Evolutionary conservation across 1,284 basidiomycete species (phyloP), one percentile per base, ranked within the genome.

Genomic region (Malassezia pachydermatis): DNA sequence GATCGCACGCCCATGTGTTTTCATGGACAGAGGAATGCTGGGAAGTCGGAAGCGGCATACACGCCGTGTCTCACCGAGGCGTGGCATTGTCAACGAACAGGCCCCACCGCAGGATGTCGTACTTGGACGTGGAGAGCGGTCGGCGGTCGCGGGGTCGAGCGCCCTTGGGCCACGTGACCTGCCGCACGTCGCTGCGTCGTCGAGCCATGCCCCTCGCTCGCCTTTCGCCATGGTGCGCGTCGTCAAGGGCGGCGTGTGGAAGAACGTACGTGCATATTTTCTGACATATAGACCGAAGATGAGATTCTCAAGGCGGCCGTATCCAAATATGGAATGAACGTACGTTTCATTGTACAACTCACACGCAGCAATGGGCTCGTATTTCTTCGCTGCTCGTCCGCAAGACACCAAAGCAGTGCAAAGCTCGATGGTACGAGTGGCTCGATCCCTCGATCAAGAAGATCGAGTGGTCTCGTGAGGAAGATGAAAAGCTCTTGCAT

Each of bases 381-480:
- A 98, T 99, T 72, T 95, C 89, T 7, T 98, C 92, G 32, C 78
- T 99, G 23, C 80, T 99, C 42, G 94, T 98, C 34, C 82, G 94
- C 61, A 99, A 99, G 76, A 98, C 94, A 10, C 90, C 94, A 10
- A 99, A 99, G 73, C 94, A 99, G 76, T 98, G 94, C 77, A 99
- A 98, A 75, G 94, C 92, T 22, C 70, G 78, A 51, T 98, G 94
- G 94, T 96, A 95, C 73, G 94, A 98, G 76, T 98, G 94, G 94
- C 77, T 98, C 45, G 94, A 99, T 74, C 94, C 94, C 6, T 92
- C 89, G 41, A 99, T 98, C 76, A 98, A 96, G 75, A 99, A 99
- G 78, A 95, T 92, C 29, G 94, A 98, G 73, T 73, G 70, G 70
- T 42, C 63, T 84, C 86, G 86, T 81, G 33, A 72, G 38, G 94